Evolutionary conservation across 768 basidiomycete species (phyloP), one percentile per base, ranked within the genome.

Genomic region (Rhodotorula diobovata): DNA sequence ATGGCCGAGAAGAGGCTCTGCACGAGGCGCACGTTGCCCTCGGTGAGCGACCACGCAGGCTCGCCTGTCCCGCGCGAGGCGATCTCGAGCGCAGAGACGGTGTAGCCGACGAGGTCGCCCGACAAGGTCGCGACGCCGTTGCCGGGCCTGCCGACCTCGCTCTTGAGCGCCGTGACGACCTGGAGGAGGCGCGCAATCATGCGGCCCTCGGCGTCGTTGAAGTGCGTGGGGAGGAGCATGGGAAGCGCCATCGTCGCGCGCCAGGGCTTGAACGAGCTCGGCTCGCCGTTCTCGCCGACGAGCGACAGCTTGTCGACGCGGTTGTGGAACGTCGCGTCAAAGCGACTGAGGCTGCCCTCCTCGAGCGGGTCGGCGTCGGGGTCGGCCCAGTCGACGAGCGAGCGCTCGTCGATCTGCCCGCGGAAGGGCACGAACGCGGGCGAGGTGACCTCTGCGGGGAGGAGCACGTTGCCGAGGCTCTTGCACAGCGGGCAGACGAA

Each of bases 401-500:
- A 20, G 34, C 51, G 63, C 9, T 7, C 0, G 50, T 67, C 66
- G 54, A 60, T 16, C 28, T 35, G 4, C 3, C 41, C 37, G 8
- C 9, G 2, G 51, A 51, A 63, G 15, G 68, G 67, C 14, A 45
- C 37, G 66, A 71, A 71, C 2, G 67, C 62, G 1, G 67, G 34
- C 20, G 45, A 50, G 43, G 70, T 63, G 66, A 55, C 32, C 34
- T 85, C 83, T 28, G 94, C 88, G 0, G 96, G 96, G 1, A 99
- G 84, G 53, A 99, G 88, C 41, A 93, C 87, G 80, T 99, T 99
- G 7, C 95, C 93, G 12, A 97, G 83, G 76, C 91, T 93, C 81
- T 98, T 98, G 83, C 96, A 99, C 9, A 99, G 82, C 2, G 96
- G 96, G 76, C 96, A 99, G 58, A 97, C 90, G 81, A 89, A 98